These are phyloP conservation scores for Populus hybrid DNA, from an alignment of 441 rosid genomes.

Conservation along the genomic window DNA sequence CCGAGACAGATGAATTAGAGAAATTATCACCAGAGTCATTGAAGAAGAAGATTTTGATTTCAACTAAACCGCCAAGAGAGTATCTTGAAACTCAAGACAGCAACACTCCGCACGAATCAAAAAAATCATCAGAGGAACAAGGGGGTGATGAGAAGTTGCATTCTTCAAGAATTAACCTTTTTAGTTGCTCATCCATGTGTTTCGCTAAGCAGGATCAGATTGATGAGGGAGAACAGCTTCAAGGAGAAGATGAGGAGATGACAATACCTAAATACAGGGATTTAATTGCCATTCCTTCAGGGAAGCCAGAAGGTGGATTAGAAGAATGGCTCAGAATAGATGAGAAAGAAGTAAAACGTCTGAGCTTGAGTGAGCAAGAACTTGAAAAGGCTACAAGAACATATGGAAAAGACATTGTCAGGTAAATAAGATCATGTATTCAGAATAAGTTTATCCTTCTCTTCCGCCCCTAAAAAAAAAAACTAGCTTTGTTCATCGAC, in stretches of 20 bases:
- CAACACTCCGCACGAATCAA: slow-evolving; percentile 1
- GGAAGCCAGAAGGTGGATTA: slow-evolving; percentile 58
- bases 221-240: slow-evolving; percentile 35
- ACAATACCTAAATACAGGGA: slow-evolving; percentile 45
- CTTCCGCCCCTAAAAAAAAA: too few species aligned
- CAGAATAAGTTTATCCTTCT: not conserved
- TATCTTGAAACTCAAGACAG: slow-evolving; percentile 42
- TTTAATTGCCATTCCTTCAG: slow-evolving; percentile 79
- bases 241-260: slow-evolving; percentile 56
- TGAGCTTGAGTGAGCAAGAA: slow-evolving; percentile 80
- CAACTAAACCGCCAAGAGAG: slow-evolving; percentile 83
- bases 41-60: slow-evolving; percentile 60
- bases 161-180: not conserved
- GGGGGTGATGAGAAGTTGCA: slow-evolving; percentile 23
- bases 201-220: slow-evolving; percentile 30
- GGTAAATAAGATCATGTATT: slow-evolving; percentile 33
- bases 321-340: slow-evolving; percentile 39
- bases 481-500: too few species aligned
- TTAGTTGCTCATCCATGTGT: slow-evolving; percentile 6
- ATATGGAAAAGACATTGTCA: slow-evolving; percentile 52
- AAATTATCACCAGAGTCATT: slow-evolving; percentile 68
- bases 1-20: slow-evolving; percentile 27
- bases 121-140: slow-evolving; percentile 12
- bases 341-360: slow-evolving; percentile 48
- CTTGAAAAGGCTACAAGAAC: slow-evolving; percentile 56